Evolutionary conservation across 2,329 filamentous ascomycete genomes (phyloP), one percentile per base, ranked within the genome.

Genomic region (Fusarium pseudocircinatum): DNA sequence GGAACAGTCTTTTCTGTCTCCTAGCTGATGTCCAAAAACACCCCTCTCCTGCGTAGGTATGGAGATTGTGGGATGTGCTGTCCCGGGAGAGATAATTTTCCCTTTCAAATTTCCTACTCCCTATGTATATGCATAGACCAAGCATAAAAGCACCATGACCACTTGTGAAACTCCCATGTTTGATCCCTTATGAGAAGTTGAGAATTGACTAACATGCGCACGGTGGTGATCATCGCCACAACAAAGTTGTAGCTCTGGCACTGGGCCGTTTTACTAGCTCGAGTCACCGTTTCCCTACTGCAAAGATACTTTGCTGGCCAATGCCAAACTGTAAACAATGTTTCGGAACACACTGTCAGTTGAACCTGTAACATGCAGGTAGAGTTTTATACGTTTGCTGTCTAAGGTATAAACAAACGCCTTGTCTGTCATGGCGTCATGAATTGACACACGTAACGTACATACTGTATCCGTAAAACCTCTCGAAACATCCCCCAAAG

Each of bases 281-380:
- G 24, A 53, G 26, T 30, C 24, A 50, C 24, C 26, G 61, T 67
- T 66, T 66, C 50, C 37, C 26, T 39, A 56, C 22, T 49, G 34
- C 16, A 63, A 37, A 43, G 39, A 46, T 9, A 6, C 32, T 28
- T 26, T 28, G 20, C n/a, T 53, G 58, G 24, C 36, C 66, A 63
- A 49, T 56, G 64, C 57, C 42, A 15, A 52, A 53, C 40, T 60
- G 34, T 15, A 56, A 63, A 57, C 26, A 28, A 58, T 64, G 65
- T 59, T 59, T 64, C 58, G 52, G 46, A 64, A 28, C 50, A 28
- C 44, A 43, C 57, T 32, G 30, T 52, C 42, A 39, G 30, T 34
- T 28, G 37, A 43, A 36, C 59, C 43, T 64, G 64, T 43, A 52
- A 69, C 66, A 39, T 39, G 37, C n/a, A 57, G 43, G 49, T 34